Evolutionary conservation across 164 flowering plant species (phyloP).

Genomic region (Sextonia rubra): DNA sequence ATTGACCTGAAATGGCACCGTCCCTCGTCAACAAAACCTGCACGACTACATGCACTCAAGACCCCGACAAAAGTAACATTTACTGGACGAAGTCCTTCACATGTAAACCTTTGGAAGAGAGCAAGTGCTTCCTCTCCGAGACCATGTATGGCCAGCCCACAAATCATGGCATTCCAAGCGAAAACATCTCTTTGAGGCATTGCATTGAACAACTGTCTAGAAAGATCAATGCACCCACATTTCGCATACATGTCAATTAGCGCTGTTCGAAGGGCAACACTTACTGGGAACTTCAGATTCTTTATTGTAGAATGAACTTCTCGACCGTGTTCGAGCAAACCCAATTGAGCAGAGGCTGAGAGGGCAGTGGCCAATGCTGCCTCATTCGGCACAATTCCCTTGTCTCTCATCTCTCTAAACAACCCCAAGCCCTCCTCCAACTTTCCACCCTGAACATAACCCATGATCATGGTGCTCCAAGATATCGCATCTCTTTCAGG

Average conservation of each 20-base stretch:
- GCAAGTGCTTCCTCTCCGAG: slow-evolving; percentile 36
- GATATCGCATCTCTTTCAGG: slow-evolving; percentile 42
- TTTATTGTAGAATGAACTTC: slow-evolving; percentile 27
- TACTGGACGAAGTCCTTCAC: slow-evolving; percentile 27
- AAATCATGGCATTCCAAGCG: slow-evolving; percentile 54
- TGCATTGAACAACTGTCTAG: slow-evolving; percentile 29
- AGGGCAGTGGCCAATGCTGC: slow-evolving; percentile 38
- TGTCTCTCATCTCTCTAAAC: slow-evolving; percentile 33
- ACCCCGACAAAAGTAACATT: slow-evolving; percentile 46
- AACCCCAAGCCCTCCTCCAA: slow-evolving; percentile 36
- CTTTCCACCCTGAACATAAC: slow-evolving; percentile 37
- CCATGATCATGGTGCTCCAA: slow-evolving; percentile 45
- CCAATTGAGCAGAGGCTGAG: slow-evolving; percentile 45
- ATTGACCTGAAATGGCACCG: slow-evolving; percentile 34
- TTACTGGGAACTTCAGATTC: slow-evolving; percentile 23
- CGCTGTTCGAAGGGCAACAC: slow-evolving; percentile 32
- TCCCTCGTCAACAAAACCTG: slow-evolving; percentile 45
- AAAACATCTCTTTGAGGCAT: slow-evolving; percentile 32
- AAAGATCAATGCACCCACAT: slow-evolving; percentile 56
- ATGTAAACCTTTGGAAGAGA: slow-evolving; percentile 31
- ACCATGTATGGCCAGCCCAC: slow-evolving; percentile 45
- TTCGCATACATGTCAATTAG: slow-evolving; percentile 78
- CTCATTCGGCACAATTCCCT: slow-evolving; percentile 33
- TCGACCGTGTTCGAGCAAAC: slow-evolving; percentile 43
- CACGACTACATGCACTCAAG: slow-evolving; percentile 43